These are phyloP conservation scores for Cetradonia linearis DNA, from an alignment of 495 filamentous ascomycete genomes.

Conservation along the genomic window DNA sequence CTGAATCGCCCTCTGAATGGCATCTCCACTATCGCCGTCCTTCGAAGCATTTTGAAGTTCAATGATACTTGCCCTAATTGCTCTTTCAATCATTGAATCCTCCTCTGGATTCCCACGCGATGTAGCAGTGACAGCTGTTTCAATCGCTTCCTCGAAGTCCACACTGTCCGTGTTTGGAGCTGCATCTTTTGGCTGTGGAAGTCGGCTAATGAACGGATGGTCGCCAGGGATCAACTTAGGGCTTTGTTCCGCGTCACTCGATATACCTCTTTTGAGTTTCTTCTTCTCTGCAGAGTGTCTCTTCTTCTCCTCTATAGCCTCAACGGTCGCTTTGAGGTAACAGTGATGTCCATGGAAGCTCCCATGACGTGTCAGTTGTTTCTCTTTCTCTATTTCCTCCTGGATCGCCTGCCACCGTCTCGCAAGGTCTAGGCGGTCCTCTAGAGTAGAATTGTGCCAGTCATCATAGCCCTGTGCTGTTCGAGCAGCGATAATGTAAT, in stretches of 20 bases:
- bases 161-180: conserved; percentile 21
- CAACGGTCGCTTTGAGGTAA: conserved; percentile 35
- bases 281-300: conserved; percentile 31
- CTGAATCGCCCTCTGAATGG: conserved; percentile 26
- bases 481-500: conserved; percentile 62
- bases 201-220: conserved; percentile 7
- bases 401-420: conserved; percentile 45
- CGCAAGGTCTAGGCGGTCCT: conserved; percentile 49
- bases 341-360: conserved; percentile 28
- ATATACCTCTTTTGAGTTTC: conserved; percentile 21
- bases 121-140: conserved; percentile 54
- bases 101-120: conserved; percentile 56
- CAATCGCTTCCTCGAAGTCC: conserved; percentile 61
- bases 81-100: conserved; percentile 56
- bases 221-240: conserved; percentile 4
- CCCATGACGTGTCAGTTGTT: conserved; percentile 17
- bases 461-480: conserved; percentile 64
- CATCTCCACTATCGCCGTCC: conserved; percentile 26
- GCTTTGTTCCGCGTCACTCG: conserved; percentile 18
- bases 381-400: conserved; percentile 43
- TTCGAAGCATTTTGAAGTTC: conserved; percentile 41
- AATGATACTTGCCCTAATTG: conserved; percentile 55
- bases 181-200: not conserved
- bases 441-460: conserved; percentile 33
- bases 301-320: conserved; percentile 38